Base-by-base conservation (phyloP, 441 rosid species). In the Iberis amara region DNA sequence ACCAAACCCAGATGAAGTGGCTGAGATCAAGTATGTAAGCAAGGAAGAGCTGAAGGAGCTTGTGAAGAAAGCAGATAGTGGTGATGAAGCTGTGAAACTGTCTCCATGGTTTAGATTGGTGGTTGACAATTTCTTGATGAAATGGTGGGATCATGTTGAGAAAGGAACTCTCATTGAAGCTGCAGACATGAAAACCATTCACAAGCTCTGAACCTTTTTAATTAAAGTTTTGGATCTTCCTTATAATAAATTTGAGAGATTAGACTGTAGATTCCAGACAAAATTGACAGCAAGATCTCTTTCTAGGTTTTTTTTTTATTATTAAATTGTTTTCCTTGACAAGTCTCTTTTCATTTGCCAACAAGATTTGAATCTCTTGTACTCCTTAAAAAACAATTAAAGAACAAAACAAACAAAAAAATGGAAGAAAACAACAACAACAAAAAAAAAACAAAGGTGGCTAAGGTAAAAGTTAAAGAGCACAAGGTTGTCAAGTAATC, bases 71-170 rank as follows among this genome's bases (percentile, higher is more conserved):
- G 88, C 86, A 3, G 98, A 92, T 59, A 83, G 86, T 0, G 96
- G 96, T 5, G 96, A 92, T 65, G 99, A 70, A 21, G 91, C 87
- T 32, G 37, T 92, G 72, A 86, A 82, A 72, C 62, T 92, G 56
- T 84, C 97, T 0, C 99, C 99, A 0, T 89, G 97, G 99, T 89
- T 92, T 73, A 82, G 94, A 64, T 75, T 92, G 12, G 86, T 89
- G 11, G 96, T 82, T 35, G 92, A 89, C 64, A 89, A 88, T 68
- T 92, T 92, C 82, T 65, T 92, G 80, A 83, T 88, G 77, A 82
- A 78, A 57, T 89, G 96, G 96, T 92, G 98, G 98, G 96, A 92
- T 43, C 89, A 79, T 50, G 85, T 86, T 0, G 83, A 88, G 8
- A 30, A 30, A 30, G 33, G 33, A 30, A 30, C 33, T 30, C 33